Evolutionary conservation across 139 green algal genomes (phyloP).

Genomic region (Cymbomonas tetramitiformis): DNA sequence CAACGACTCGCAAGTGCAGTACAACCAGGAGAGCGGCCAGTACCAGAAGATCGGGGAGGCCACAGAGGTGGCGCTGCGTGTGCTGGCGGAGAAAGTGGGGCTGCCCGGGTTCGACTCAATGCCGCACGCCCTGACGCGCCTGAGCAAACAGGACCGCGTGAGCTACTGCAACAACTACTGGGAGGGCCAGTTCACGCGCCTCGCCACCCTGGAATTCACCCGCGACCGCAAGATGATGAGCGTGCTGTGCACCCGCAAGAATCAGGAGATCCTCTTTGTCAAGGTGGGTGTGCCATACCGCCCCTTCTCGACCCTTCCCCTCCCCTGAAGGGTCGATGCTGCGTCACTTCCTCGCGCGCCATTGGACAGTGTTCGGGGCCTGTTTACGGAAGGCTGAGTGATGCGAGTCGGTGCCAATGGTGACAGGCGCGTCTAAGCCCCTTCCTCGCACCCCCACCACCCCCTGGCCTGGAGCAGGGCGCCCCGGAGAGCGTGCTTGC

Average conservation of each 20-base stretch:
- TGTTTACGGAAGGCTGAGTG: too few species aligned
- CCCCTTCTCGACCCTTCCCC: too few species aligned
- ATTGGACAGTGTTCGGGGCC: too few species aligned
- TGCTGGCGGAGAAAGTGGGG: conserved; percentile 75
- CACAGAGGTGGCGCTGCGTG: conserved; percentile 48
- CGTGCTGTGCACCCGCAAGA: conserved; percentile 23
- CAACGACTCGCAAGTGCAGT: conserved; percentile 67
- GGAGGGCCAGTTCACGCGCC: conserved; percentile 29
- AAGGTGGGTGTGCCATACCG: too few species aligned
- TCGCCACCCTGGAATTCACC: conserved; percentile 29
- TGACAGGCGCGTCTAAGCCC: too few species aligned
- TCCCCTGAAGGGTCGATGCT: too few species aligned
- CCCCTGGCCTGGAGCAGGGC: too few species aligned
- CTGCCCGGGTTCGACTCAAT: conserved; percentile 43
- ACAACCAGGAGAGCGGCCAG: conserved; percentile 21
- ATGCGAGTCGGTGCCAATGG: too few species aligned
- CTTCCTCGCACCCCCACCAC: too few species aligned
- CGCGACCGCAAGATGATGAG: conserved; percentile 37
- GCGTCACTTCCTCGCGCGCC: too few species aligned
- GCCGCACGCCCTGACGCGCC: conserved; percentile 28
- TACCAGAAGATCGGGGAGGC: conserved; percentile 32
- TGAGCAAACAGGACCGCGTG: conserved; percentile 37
- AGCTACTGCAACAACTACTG: conserved; percentile 62
- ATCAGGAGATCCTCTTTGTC: conserved; percentile 21
- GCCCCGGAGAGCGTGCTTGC: conserved; percentile 29